These are phyloP conservation scores for Fusarium floridanum DNA, from an alignment of 2,329 filamentous ascomycete species.

Conservation along the genomic window DNA sequence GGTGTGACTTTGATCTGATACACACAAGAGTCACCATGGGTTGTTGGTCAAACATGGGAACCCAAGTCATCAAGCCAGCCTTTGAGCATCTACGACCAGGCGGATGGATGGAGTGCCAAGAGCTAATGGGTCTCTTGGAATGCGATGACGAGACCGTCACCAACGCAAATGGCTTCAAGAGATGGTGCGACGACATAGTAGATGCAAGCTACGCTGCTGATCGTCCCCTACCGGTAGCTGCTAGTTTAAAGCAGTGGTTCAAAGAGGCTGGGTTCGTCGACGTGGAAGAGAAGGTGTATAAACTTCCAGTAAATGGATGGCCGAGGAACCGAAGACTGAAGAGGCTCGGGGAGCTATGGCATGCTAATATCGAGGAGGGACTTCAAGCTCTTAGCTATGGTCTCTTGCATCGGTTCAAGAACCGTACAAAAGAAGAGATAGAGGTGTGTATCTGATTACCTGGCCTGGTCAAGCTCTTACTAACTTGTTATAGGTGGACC, in stretches of 20 bases:
- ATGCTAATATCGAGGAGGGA: constrained; percentile 1
- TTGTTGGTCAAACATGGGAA: not conserved
- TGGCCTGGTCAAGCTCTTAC: not conserved
- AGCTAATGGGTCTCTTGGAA: not conserved
- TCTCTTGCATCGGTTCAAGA: not conserved
- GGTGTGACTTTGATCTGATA: not conserved
- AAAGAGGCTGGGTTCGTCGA: not conserved
- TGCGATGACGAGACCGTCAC: not conserved
- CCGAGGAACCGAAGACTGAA: constrained; percentile 2
- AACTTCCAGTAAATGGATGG: constrained; percentile 3
- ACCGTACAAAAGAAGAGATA: constrained; percentile 10
- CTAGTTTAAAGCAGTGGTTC: constrained; percentile 7
- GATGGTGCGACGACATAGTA: constrained; percentile 5
- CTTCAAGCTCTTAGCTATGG: constrained; percentile 1
- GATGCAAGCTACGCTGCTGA: not conserved
- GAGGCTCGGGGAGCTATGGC: not conserved
- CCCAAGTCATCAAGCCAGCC: constrained; percentile 1
- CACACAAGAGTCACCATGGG: constrained; percentile 1
- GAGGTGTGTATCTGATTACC: not conserved
- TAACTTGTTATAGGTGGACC: not conserved
- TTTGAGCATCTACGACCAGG: constrained; percentile 4
- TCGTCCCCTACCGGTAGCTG: not conserved
- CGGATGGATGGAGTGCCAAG: constrained; percentile 5
- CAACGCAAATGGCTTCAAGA: not conserved
- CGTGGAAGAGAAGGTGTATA: constrained; percentile 6